phyloP scores from a whole-genome alignment of 371 early-diverging fungal species.

The Rhizopus arrhizus region DNA sequence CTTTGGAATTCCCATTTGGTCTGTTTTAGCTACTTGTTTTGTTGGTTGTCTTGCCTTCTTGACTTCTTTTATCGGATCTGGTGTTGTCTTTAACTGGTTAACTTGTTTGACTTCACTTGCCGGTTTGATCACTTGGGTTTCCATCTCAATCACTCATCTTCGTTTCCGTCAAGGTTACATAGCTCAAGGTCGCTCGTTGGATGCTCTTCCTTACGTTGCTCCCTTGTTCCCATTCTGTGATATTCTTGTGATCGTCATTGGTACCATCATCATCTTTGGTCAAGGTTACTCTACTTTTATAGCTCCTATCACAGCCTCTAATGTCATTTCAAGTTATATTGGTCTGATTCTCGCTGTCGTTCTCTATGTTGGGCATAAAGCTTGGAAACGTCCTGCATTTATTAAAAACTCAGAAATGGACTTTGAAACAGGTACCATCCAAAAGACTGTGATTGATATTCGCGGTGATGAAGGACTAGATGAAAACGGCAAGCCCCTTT shows the following conservation, averaged over 20 bases:
- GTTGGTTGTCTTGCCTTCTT: conserved; percentile 61
- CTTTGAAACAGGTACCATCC: conserved; percentile 37
- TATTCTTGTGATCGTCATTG: conserved; percentile 59
- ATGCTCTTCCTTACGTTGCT: conserved; percentile 70
- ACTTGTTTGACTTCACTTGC: conserved; percentile 70
- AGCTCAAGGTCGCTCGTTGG: conserved; percentile 66
- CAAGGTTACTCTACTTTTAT: conserved; percentile 61
- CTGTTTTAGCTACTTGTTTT: conserved; percentile 53
- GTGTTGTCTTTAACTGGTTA: conserved; percentile 71
- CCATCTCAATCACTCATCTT: conserved; percentile 72
- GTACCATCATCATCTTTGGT: conserved; percentile 61
- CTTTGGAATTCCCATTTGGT: conserved; percentile 64
- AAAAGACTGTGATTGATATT: conserved; percentile 14
- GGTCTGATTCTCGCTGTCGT: conserved; percentile 50
- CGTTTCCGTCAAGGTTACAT: conserved; percentile 79
- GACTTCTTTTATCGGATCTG: conserved; percentile 52
- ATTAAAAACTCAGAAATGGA: conserved; percentile 36
- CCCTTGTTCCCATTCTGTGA: conserved; percentile 73
- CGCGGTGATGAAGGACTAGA: conserved; percentile 19
- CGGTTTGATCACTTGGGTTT: conserved; percentile 79
- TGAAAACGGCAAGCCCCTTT: conserved; percentile 13
- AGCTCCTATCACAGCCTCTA: conserved; percentile 40
- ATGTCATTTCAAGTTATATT: conserved; percentile 48
- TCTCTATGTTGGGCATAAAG: conserved; percentile 55
- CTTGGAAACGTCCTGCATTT: conserved; percentile 28